These are phyloP conservation scores for Myriosclerotinia curreyana DNA, from an alignment of 2,329 filamentous ascomycete species.

Conservation along the genomic window DNA sequence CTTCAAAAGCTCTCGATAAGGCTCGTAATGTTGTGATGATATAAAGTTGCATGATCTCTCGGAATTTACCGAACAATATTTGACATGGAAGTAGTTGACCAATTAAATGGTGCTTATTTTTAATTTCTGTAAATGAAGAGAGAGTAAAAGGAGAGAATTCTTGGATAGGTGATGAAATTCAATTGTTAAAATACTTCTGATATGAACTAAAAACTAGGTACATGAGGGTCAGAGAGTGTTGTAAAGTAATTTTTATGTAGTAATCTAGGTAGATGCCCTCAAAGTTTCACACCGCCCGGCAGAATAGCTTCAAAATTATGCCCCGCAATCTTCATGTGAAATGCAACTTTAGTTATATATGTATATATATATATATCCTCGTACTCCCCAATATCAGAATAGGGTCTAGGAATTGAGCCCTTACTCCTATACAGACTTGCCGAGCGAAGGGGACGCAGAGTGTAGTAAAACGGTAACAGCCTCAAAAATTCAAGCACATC, in stretches of 20 bases:
- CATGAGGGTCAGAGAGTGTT: background rate
- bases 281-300: constrained; percentile 5
- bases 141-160: no score
- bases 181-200: background rate
- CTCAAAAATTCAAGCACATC: background rate
- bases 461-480: background rate
- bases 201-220: background rate
- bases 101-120: constrained; percentile 17
- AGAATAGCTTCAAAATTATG: constrained; percentile 12
- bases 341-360: background rate
- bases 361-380: background rate
- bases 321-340: constrained; percentile 2
- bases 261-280: background rate
- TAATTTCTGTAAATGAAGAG: background rate
- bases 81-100: constrained; percentile 5
- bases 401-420: background rate
- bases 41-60: constrained; percentile 13
- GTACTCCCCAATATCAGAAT: background rate
- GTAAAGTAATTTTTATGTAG: background rate
- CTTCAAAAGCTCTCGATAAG: constrained; percentile 12
- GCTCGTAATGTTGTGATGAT: constrained; percentile 2
- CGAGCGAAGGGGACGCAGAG: background rate
- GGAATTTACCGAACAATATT: constrained; percentile 19
- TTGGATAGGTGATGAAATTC: background rate
- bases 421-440: background rate